Conservation (phyloP, 495 filamentous ascomycete genomes). For the Amphirosellinia nigrospora region DNA sequence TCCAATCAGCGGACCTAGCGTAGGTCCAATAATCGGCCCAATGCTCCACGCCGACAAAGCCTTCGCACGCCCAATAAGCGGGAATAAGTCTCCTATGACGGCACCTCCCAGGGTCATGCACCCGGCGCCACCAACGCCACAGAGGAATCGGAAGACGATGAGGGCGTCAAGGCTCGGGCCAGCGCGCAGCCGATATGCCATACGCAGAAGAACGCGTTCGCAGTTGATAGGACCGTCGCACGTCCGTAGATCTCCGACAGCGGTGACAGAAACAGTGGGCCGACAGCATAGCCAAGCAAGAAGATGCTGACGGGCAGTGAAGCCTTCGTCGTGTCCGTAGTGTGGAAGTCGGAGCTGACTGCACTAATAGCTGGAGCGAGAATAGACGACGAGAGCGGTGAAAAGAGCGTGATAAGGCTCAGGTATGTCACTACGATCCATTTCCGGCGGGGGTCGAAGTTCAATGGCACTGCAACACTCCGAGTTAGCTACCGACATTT, state of each 20-base stretch:
- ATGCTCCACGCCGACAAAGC: constrained; percentile 61
- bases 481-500: no score
- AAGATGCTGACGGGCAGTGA: constrained; percentile 51
- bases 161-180: constrained; percentile 60
- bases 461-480: constrained; percentile 76
- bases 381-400: constrained; percentile 69
- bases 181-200: constrained; percentile 76
- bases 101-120: constrained; percentile 60
- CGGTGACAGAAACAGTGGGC: constrained; percentile 59
- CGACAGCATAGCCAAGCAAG: constrained; percentile 51
- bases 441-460: constrained; percentile 67
- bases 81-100: constrained; percentile 64
- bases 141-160: constrained; percentile 69
- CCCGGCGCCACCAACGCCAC: constrained; percentile 65
- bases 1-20: constrained; percentile 56
- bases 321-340: constrained; percentile 40
- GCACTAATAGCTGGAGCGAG: constrained; percentile 64
- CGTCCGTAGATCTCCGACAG: constrained; percentile 79
- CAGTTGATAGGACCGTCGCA: constrained; percentile 61
- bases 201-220: constrained; percentile 71
- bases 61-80: constrained; percentile 58
- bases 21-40: constrained; percentile 49
- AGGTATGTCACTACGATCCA: constrained; percentile 68
- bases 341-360: constrained; percentile 61
- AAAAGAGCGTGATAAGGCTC: constrained; percentile 62